A percentile compares a stretch with the other conserved stretches of the same genome.
These are phyloP conservation scores for Gigaspora rosea DNA, from an alignment of 192 early-diverging fungal genomes.

Conservation along the genomic window DNA sequence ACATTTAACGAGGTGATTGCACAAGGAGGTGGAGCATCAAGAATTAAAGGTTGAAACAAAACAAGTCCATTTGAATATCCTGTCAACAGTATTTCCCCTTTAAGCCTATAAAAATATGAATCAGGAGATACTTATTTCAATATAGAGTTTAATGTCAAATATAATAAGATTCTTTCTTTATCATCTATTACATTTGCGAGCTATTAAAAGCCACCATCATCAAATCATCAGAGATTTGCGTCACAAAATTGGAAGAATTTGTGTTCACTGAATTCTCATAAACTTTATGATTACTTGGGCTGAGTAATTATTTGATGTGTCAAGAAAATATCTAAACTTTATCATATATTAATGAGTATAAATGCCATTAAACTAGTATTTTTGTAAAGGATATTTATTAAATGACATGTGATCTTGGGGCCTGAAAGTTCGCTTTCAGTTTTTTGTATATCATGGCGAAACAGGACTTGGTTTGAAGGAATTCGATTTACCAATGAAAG, in stretches of 20 bases:
- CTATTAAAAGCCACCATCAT: too few species aligned
- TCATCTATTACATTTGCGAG: not conserved
- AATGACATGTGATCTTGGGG: slow-evolving; percentile 10
- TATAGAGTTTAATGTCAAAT: not conserved
- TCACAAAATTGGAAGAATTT: too few species aligned
- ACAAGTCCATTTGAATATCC: not conserved
- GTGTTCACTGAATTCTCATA: too few species aligned
- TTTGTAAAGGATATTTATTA: slow-evolving; percentile 25
- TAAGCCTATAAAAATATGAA: not conserved
- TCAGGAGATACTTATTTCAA: not conserved
- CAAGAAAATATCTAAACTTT: not conserved
- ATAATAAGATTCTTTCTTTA: not conserved
- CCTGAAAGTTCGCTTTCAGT: not conserved
- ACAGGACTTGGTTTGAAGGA: not conserved
- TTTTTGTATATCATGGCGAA: not conserved
- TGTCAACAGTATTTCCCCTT: not conserved
- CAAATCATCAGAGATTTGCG: too few species aligned
- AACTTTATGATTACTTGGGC: too few species aligned
- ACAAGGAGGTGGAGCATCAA: not conserved
- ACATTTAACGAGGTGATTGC: not conserved
- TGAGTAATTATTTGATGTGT: not conserved
- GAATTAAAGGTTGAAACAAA: not conserved
- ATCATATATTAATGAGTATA: not conserved
- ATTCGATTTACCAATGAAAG: not conserved
- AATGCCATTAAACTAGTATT: not conserved